These are phyloP conservation scores for Clonostachys sp. DNA, from an alignment of 2,329 filamentous ascomycete genomes.

Conservation along the genomic window DNA sequence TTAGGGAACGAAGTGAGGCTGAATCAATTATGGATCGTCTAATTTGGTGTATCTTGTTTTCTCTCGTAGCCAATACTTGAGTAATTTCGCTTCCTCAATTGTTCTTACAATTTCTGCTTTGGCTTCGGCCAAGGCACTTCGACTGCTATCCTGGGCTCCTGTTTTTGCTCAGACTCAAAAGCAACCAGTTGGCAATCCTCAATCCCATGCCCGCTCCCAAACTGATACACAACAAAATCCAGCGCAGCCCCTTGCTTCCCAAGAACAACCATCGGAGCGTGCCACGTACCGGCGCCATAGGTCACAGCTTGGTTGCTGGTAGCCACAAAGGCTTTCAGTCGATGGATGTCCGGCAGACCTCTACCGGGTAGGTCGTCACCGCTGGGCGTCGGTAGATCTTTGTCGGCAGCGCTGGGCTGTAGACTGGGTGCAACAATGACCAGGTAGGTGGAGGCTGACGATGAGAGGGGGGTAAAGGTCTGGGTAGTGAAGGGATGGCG, in stretches of 20 bases:
- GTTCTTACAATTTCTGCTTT: not conserved
- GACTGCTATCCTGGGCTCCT: constrained; percentile 34
- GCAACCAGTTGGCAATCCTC: constrained; percentile 88
- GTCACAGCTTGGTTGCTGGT: constrained; percentile 79
- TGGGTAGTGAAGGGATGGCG: constrained; percentile 92
- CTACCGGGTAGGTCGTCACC: constrained; percentile 43
- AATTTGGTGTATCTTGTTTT: not conserved
- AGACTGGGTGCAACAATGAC: constrained; percentile 85
- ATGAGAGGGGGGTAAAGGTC: constrained; percentile 77
- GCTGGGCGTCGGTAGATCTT: constrained; percentile 16
- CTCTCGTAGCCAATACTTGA: not conserved
- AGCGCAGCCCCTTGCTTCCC: constrained; percentile 55
- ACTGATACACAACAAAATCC: constrained; percentile 88
- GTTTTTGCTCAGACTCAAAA: constrained; percentile 20
- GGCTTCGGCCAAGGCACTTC: constrained; percentile 14
- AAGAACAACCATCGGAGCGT: constrained; percentile 91
- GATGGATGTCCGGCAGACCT: constrained; percentile 67
- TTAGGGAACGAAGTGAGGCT: not conserved
- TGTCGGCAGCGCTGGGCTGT: constrained; percentile 26
- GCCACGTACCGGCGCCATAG: constrained; percentile 88
- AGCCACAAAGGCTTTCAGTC: constrained; percentile 74
- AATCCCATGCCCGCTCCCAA: constrained; percentile 71
- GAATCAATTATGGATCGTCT: not conserved
- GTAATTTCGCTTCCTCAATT: constrained; percentile 5
- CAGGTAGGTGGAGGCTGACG: constrained; percentile 57